These are phyloP conservation scores for Antrodiella citrinella DNA, from an alignment of 768 basidiomycete species.

Conservation along the genomic window DNA sequence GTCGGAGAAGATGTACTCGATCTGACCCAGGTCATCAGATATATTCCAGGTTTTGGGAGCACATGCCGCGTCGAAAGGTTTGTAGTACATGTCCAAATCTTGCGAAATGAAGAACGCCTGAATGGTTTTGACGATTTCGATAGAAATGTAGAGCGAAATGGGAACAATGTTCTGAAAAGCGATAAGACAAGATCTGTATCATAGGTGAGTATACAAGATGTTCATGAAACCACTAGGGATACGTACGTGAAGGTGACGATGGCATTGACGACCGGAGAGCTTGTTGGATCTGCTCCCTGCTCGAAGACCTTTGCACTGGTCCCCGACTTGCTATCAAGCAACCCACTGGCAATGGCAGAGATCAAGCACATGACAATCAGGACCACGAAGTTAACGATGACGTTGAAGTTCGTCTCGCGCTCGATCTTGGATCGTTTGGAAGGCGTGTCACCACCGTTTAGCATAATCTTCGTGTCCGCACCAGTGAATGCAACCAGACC, in stretches of 20 bases:
- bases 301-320: slow-evolving; percentile 76
- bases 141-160: slow-evolving; percentile 92
- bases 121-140: slow-evolving; percentile 96
- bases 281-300: slow-evolving; percentile 51
- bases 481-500: slow-evolving; percentile 94
- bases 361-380: slow-evolving; percentile 70
- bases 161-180: slow-evolving; percentile 98
- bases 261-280: slow-evolving; percentile 57
- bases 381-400: slow-evolving; percentile 85
- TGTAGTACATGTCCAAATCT: slow-evolving; percentile 95
- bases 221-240: not conserved
- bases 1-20: slow-evolving; percentile 92
- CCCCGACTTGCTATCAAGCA: slow-evolving; percentile 47
- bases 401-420: slow-evolving; percentile 97
- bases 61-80: slow-evolving; percentile 77
- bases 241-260: slow-evolving; percentile 89
- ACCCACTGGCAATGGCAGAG: slow-evolving; percentile 69
- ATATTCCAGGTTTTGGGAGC: slow-evolving; percentile 98
- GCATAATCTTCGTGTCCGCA: slow-evolving; percentile 85
- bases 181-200: slow-evolving; percentile 75
- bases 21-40: slow-evolving; percentile 96
- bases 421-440: slow-evolving; percentile 98
- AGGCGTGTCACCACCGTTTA: slow-evolving; percentile 88
- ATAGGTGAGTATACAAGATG: slow-evolving; percentile 1
- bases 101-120: slow-evolving; percentile 96